phyloP scores from a whole-genome alignment of 345 rosid genomes.

The Populus simonii region DNA sequence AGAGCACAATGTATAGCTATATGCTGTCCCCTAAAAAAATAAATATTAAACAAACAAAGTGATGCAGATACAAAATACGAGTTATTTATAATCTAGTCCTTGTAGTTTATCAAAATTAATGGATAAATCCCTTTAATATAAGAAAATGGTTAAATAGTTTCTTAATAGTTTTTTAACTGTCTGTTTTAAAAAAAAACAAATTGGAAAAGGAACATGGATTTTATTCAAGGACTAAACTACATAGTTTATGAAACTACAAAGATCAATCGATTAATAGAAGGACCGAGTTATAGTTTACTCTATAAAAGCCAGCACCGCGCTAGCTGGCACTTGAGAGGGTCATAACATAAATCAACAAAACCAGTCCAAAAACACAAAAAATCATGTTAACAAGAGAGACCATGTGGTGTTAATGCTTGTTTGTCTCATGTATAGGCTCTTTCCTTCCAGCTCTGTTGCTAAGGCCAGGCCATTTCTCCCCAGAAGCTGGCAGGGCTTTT shows the following conservation, averaged over 20 bases:
- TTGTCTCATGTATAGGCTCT: constrained; percentile 37
- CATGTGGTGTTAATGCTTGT: constrained; percentile 19
- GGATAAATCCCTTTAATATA: neutral
- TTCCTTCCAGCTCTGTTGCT: neutral
- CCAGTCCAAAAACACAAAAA: neutral
- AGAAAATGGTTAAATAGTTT: neutral
- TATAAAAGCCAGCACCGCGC: neutral
- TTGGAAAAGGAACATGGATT: too few species aligned
- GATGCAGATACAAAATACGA: neutral
- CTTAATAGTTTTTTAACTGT: too few species aligned
- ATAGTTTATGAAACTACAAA: neutral
- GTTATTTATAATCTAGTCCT: neutral
- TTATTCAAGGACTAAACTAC: too few species aligned
- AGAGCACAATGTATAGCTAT: too few species aligned
- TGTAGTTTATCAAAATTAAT: too few species aligned
- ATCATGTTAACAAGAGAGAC: neutral
- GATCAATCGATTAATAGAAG: neutral
- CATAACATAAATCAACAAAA: neutral
- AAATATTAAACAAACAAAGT: too few species aligned
- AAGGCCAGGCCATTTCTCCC: neutral
- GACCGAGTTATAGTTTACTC: neutral
- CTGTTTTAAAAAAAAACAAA: too few species aligned
- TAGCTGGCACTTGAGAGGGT: neutral
- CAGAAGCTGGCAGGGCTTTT: constrained; percentile 15
- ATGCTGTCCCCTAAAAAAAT: too few species aligned